phyloP scores from a whole-genome alignment of 2,329 filamentous ascomycete genomes.

The Emergomyces orientalis region DNA sequence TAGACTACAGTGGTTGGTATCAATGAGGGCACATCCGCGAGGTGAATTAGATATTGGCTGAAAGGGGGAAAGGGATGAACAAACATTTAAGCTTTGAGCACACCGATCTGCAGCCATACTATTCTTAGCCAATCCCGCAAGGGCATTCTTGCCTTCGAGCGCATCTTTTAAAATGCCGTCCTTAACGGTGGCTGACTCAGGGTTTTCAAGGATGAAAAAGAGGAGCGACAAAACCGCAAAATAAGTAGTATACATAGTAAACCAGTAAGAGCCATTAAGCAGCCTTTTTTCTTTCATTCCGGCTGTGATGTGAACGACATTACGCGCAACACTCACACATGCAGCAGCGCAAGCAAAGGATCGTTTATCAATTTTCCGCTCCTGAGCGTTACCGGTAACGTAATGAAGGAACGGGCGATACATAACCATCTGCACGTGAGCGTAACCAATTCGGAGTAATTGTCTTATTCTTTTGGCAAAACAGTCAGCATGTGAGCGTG shows the following conservation, averaged over 20 bases:
- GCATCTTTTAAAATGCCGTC: constrained; percentile 76
- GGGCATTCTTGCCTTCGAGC: constrained; percentile 70
- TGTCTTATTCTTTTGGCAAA: constrained; percentile 43
- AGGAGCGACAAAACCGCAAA: constrained; percentile 56
- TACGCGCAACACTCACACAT: constrained; percentile 56
- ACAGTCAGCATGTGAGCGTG: constrained; percentile 4
- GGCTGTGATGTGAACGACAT: constrained; percentile 56
- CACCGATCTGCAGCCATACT: constrained; percentile 87
- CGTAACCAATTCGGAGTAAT: constrained; percentile 53
- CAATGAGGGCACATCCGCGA: constrained; percentile 11
- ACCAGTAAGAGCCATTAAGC: constrained; percentile 57
- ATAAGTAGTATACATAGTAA: constrained; percentile 60
- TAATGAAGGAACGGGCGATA: constrained; percentile 59
- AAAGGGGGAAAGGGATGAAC: constrained; percentile 20
- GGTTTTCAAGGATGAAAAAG: constrained; percentile 57
- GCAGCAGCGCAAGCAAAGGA: constrained; percentile 58
- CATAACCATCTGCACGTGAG: constrained; percentile 55
- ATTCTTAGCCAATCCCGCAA: constrained; percentile 67
- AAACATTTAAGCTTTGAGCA: constrained; percentile 64
- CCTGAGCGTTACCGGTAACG: constrained; percentile 44
- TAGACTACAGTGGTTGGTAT: constrained; percentile 42
- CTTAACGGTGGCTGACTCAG: constrained; percentile 50
- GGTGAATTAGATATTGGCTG: background rate
- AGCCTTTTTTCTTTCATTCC: constrained; percentile 55
- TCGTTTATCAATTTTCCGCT: constrained; percentile 48